A percentile compares a stretch with the other conserved stretches of the same genome.
These are phyloP conservation scores for Alternaria incomplexa DNA, from an alignment of 2,329 filamentous ascomycete genomes.

Conservation along the genomic window DNA sequence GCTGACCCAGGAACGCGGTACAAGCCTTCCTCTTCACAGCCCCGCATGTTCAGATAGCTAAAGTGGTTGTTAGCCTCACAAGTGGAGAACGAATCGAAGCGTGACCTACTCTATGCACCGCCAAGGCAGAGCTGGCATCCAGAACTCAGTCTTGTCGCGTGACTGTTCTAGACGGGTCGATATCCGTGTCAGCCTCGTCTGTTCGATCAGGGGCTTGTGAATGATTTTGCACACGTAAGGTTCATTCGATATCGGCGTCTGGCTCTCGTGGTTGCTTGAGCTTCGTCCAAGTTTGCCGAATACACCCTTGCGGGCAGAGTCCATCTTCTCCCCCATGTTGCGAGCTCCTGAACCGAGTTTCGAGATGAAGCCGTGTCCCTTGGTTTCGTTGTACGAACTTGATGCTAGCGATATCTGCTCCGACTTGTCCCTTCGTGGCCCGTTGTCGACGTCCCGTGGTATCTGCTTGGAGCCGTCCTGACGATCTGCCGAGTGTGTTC, in stretches of 20 bases:
- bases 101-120: slow-evolving; percentile 83
- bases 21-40: slow-evolving; percentile 89
- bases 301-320: slow-evolving; percentile 79
- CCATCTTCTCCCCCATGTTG: slow-evolving; percentile 72
- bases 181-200: slow-evolving; percentile 89
- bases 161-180: slow-evolving; percentile 87
- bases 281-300: slow-evolving; percentile 79
- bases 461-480: slow-evolving; percentile 44
- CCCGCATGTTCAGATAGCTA: slow-evolving; percentile 89
- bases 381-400: slow-evolving; percentile 63
- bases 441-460: slow-evolving; percentile 39
- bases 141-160: slow-evolving; percentile 95
- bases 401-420: slow-evolving; percentile 51
- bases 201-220: slow-evolving; percentile 83
- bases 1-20: slow-evolving; percentile 92
- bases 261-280: slow-evolving; percentile 72
- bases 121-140: slow-evolving; percentile 97
- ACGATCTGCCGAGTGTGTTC: slow-evolving; percentile 78
- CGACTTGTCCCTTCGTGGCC: slow-evolving; percentile 34
- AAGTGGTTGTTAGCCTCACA: slow-evolving; percentile 17
- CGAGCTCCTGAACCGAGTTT: slow-evolving; percentile 75
- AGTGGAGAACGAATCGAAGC: not conserved
- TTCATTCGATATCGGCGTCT: slow-evolving; percentile 70
- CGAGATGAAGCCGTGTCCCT: slow-evolving; percentile 70
- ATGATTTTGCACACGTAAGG: slow-evolving; percentile 86